phyloP scores from a whole-genome alignment of 2,329 filamentous ascomycete genomes.

The Phialophora expanda region DNA sequence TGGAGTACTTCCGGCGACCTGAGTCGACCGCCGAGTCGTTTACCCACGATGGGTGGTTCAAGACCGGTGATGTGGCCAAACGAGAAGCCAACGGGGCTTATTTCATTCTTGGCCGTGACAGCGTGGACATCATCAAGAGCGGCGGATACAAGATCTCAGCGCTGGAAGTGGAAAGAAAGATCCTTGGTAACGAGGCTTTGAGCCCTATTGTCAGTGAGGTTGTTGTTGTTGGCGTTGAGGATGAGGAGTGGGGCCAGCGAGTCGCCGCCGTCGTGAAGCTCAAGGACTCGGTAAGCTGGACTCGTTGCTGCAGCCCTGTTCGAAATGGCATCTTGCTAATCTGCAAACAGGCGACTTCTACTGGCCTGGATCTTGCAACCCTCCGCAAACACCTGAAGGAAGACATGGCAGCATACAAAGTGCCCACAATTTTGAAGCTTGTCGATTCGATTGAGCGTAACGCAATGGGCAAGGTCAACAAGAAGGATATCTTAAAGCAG shows the following conservation, averaged over 20 bases:
- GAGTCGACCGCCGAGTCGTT: conserved; percentile 38
- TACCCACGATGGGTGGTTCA: conserved; percentile 80
- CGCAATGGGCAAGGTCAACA: conserved; percentile 87
- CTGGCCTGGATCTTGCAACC: conserved; percentile 39
- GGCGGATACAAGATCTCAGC: conserved; percentile 92
- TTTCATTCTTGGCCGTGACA: conserved; percentile 87
- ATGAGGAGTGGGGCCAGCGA: conserved; percentile 91
- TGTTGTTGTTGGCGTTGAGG: conserved; percentile 85
- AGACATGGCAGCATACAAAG: conserved; percentile 83
- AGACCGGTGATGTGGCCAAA: conserved; percentile 90
- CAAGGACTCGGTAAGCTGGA: conserved; percentile 26
- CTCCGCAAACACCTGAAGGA: conserved; percentile 62
- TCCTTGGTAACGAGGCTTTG: conserved; percentile 75
- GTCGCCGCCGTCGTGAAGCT: conserved; percentile 75
- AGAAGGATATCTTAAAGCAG: conserved; percentile 56
- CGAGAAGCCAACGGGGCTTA: conserved; percentile 83
- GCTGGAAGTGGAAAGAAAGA: conserved; percentile 89
- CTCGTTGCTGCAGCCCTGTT: neutral
- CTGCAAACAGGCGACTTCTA: conserved; percentile 4
- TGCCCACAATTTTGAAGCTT: conserved; percentile 84
- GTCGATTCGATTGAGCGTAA: conserved; percentile 84
- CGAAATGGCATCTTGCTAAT: neutral
- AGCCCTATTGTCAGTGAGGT: conserved; percentile 69
- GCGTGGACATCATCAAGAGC: conserved; percentile 96
- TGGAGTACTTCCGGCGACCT: conserved; percentile 46